Evolutionary conservation across 208 protist genomes (phyloP), one percentile per base, ranked within the genome.

Genomic region (Leptomonas seymouri): DNA sequence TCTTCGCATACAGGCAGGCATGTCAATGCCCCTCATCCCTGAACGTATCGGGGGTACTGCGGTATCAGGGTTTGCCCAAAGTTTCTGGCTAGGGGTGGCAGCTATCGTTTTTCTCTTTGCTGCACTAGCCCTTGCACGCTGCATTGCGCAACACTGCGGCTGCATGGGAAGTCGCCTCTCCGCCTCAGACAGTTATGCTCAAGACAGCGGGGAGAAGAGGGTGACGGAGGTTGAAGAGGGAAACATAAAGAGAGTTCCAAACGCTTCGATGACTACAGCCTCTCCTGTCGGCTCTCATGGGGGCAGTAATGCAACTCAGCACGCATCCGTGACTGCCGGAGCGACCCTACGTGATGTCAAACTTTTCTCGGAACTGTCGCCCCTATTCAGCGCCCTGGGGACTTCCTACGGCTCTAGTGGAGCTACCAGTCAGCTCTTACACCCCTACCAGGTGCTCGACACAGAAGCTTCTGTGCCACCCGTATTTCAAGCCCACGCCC

Each of bases 81-180:
- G 23, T 39, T 42, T 73, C 36, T 46, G 57, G 57, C 18, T 57
- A 16, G 45, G 58, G 25, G 49, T 66, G 14, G 67, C 67, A 15
- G 58, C 48, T 2, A 7, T 57, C 14, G 23, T 66, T n/a, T 39
- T 34, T 14, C 49, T n/a, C 34, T 25, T 59, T 14, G 25, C 36
- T 16, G 2, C 60, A 20, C 21, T 59, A 3, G 36, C 18, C 39
- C 12, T 59, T 5, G 57, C n/a, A 12, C 45, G 3, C 2, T 41
- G 36, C 0, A 45, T 34, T 41, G 36, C 31, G 28, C 55, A 56
- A 15, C 53, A 42, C 11, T 57, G 66, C 46, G 41, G 49, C 58
- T 58, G n/a, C 36, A 8, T 16, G 21, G 18, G 23, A 6, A 2
- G 34, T 18, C 18, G 34, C 39, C 8, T n/a, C 20, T 59, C 54